A percentile compares a stretch with the other conserved stretches of the same genome.
Conservation (phyloP, 352 stramenopile genomes). For the Globisporangium cylindrosporum region DNA sequence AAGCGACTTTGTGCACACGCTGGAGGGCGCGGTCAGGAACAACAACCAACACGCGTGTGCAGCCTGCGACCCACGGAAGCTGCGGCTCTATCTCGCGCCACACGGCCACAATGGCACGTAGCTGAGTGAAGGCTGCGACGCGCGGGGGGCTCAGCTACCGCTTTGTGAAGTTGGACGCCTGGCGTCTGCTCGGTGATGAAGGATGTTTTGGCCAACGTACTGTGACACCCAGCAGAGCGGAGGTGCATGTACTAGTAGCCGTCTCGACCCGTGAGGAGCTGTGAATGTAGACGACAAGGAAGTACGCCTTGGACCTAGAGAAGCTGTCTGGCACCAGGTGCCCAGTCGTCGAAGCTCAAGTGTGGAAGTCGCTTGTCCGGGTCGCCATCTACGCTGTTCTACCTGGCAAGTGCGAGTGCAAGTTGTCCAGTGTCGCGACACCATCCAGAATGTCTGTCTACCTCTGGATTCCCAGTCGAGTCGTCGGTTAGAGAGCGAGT, state of each 20-base stretch:
- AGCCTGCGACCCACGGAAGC: background rate
- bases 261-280: background rate
- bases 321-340: background rate
- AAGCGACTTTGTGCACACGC: background rate
- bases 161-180: background rate
- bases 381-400: background rate
- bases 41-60: background rate
- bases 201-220: background rate
- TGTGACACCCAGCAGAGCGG: background rate
- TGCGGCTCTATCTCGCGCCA: background rate
- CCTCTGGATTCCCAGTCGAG: background rate
- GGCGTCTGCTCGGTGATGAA: background rate
- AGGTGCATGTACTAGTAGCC: background rate
- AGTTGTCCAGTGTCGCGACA: background rate
- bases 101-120: too few relatives aligned
- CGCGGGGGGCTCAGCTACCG: background rate
- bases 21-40: background rate
- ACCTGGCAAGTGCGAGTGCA: background rate
- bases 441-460: background rate
- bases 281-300: background rate
- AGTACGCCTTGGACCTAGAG: background rate
- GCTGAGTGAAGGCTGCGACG: background rate
- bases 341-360: background rate
- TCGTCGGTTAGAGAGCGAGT: background rate
- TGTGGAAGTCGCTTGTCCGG: background rate